Conservation (phyloP, 768 basidiomycete genomes). For the Infundibulicybe gibba region DNA sequence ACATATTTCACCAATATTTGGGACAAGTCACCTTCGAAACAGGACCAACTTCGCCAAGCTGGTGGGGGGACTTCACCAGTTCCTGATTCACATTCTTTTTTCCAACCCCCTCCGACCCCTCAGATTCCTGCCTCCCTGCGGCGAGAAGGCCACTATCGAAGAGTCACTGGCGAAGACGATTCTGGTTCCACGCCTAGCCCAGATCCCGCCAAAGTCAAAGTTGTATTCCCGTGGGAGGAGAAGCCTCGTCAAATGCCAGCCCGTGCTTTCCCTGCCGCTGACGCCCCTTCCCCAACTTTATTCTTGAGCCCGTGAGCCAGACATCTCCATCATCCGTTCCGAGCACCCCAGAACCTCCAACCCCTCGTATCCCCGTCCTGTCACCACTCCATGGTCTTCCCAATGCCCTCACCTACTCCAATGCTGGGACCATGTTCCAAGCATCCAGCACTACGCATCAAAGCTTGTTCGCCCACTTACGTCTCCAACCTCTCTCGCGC, state of each 20-base stretch:
- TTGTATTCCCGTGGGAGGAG: constrained; percentile 95
- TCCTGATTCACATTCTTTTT: constrained; percentile 46
- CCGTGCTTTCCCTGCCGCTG: constrained; percentile 71
- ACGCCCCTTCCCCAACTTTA: constrained; percentile 47
- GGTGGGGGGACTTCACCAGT: constrained; percentile 22
- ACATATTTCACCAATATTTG: constrained; percentile 85
- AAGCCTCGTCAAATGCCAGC: constrained; percentile 61
- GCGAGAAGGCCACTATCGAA: constrained; percentile 72
- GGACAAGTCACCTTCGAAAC: constrained; percentile 58
- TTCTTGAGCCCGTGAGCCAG: constrained; percentile 35
- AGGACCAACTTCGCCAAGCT: constrained; percentile 29
- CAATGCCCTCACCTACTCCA: constrained; percentile 57
- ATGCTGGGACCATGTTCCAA: constrained; percentile 87
- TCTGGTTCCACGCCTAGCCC: constrained; percentile 48
- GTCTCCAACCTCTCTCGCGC: constrained; percentile 33
- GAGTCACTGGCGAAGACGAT: constrained; percentile 50
- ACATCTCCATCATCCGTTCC: constrained; percentile 28
- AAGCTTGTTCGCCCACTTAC: constrained; percentile 50
- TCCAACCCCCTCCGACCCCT: constrained; percentile 55
- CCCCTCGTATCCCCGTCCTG: constrained; percentile 18
- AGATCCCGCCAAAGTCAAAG: constrained; percentile 67
- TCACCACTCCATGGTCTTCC: constrained; percentile 54
- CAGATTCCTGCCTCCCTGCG: constrained; percentile 65
- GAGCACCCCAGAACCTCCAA: constrained; percentile 30
- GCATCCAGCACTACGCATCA: constrained; percentile 73